Percentiles rank a stretch among this genome's conserved stretches.
Conservation (phyloP, 2,329 filamentous ascomycete genomes). For the Plenodomus biglobosus region DNA sequence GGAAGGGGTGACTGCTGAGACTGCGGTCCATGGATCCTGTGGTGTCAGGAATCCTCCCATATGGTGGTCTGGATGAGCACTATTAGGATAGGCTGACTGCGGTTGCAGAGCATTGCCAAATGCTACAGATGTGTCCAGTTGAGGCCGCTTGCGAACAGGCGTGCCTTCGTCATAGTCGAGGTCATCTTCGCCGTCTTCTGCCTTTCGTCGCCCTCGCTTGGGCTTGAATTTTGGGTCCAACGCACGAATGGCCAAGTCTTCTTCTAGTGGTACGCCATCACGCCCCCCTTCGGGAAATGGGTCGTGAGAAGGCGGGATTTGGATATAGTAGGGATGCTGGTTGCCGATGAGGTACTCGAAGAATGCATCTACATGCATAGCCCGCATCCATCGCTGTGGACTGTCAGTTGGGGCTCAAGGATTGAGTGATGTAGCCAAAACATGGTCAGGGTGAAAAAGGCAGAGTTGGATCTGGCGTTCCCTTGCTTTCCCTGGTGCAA, state of each 20-base stretch:
- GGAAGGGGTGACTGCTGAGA: constrained; percentile 43
- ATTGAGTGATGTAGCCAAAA: too few relatives aligned
- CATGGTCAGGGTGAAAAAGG: too few relatives aligned
- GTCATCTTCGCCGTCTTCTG: constrained; percentile 59
- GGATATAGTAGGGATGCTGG: constrained; percentile 75
- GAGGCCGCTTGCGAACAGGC: constrained; percentile 59
- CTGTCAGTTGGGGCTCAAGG: constrained; percentile 7
- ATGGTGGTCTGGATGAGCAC: constrained; percentile 57
- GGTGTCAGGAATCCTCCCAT: constrained; percentile 49
- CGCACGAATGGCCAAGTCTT: constrained; percentile 84
- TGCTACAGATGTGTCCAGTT: constrained; percentile 57
- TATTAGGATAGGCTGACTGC: constrained; percentile 55
- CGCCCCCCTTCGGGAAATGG: constrained; percentile 66
- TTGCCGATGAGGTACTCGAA: constrained; percentile 86
- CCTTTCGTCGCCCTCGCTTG: constrained; percentile 63
- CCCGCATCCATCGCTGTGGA: constrained; percentile 85
- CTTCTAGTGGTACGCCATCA: constrained; percentile 81
- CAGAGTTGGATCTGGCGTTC: too few relatives aligned
- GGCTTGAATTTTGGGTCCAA: constrained; percentile 74
- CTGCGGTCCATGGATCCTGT: constrained; percentile 52
- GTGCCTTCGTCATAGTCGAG: constrained; percentile 52
- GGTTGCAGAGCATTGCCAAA: constrained; percentile 43
- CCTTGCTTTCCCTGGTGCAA: too few relatives aligned
- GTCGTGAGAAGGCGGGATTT: constrained; percentile 67
- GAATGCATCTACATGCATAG: constrained; percentile 92